These are phyloP conservation scores for Darksidea phi DNA, from an alignment of 495 filamentous ascomycete genomes.

Conservation along the genomic window DNA sequence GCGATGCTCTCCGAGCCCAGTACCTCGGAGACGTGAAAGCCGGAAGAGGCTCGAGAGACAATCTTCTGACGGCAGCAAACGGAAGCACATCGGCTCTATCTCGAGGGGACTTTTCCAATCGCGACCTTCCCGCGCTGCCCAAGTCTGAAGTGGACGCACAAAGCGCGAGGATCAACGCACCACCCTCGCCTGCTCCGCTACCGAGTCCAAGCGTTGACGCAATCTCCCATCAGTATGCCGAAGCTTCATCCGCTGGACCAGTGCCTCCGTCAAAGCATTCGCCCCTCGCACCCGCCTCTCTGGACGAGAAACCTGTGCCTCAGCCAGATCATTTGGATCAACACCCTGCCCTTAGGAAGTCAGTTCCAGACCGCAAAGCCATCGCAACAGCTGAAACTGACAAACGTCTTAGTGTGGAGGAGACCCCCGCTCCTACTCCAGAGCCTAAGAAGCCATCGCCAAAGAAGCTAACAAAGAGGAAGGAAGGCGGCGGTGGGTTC, in stretches of 20 bases:
- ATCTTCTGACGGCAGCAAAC: slow-evolving; percentile 31
- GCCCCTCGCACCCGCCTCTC: background rate
- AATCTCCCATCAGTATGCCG: slow-evolving; percentile 9
- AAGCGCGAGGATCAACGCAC: slow-evolving; percentile 5
- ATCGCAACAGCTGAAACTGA: slow-evolving; percentile 7
- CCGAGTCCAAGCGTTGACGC: slow-evolving; percentile 18
- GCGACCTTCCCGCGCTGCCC: slow-evolving; percentile 38
- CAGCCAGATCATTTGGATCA: slow-evolving; percentile 28
- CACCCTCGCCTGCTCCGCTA: slow-evolving; percentile 26
- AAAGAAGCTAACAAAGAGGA: slow-evolving; percentile 57
- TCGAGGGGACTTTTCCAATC: slow-evolving; percentile 23
- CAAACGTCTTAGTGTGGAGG: background rate
- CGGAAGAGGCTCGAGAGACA: slow-evolving; percentile 54
- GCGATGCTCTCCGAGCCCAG: slow-evolving; percentile 72
- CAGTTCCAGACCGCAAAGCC: slow-evolving; percentile 22
- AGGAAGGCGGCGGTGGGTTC: slow-evolving; percentile 51
- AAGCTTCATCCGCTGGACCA: slow-evolving; percentile 25
- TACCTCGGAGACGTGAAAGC: slow-evolving; percentile 73
- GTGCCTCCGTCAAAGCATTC: slow-evolving; percentile 15
- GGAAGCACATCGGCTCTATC: slow-evolving; percentile 22
- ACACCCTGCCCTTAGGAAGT: slow-evolving; percentile 42
- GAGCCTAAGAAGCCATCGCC: slow-evolving; percentile 31
- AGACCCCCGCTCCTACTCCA: background rate
- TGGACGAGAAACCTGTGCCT: slow-evolving; percentile 37
- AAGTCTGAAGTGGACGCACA: slow-evolving; percentile 12